Evolutionary conservation across 805 yeast genomes (phyloP).

Genomic region (Yamadazyma kitorensis): DNA sequence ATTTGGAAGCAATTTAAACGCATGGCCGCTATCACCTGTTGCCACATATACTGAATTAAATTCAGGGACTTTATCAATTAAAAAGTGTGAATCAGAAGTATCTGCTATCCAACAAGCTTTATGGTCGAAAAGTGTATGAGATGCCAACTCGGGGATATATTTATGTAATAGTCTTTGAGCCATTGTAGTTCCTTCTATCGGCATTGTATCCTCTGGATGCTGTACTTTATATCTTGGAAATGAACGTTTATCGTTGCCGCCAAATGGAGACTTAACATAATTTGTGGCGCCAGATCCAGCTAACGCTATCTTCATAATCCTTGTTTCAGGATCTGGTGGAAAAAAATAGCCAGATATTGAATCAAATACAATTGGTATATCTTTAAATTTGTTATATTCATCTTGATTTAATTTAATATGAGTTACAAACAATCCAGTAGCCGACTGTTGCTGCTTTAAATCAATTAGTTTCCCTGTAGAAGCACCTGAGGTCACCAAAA

Average conservation of each 20-base stretch:
- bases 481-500: conserved; percentile 38
- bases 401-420: conserved; percentile 34
- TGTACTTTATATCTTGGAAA: conserved; percentile 33
- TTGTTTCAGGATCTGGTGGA: conserved; percentile 42
- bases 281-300: conserved; percentile 25
- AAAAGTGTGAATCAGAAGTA: conserved; percentile 29
- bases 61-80: conserved; percentile 32
- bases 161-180: conserved; percentile 24
- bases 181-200: conserved; percentile 23
- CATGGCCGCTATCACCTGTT: conserved; percentile 41
- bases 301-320: conserved; percentile 35
- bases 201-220: conserved; percentile 30
- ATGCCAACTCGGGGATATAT: conserved; percentile 39
- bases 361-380: conserved; percentile 43
- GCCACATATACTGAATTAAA: conserved; percentile 25
- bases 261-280: conserved; percentile 12
- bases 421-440: conserved; percentile 34
- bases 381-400: conserved; percentile 32
- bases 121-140: conserved; percentile 17
- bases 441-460: conserved; percentile 26
- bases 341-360: conserved; percentile 44
- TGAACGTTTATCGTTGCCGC: conserved; percentile 17
- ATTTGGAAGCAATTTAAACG: conserved; percentile 34
- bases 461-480: conserved; percentile 31
- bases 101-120: conserved; percentile 34